Percentiles rank a stretch among this genome's conserved stretches.
phyloP scores from a whole-genome alignment of 441 rosid species.

The Euphorbia schlechtendalii region DNA sequence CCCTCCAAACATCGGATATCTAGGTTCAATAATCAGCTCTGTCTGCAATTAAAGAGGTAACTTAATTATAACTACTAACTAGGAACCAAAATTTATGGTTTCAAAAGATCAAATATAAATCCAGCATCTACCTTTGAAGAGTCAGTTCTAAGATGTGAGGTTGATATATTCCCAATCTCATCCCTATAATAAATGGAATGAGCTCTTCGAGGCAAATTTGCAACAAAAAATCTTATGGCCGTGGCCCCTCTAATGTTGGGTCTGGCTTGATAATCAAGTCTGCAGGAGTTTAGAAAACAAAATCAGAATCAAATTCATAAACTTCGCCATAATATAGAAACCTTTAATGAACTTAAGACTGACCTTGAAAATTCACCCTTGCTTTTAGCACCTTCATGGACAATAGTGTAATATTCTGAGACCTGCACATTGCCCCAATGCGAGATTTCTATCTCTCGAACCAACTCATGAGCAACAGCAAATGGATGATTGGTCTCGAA shows the following conservation, averaged over 20 bases:
- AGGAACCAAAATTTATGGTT: background rate
- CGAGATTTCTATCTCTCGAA: slow-evolving; percentile 86
- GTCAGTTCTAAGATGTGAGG: slow-evolving; percentile 74
- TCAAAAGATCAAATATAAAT: background rate
- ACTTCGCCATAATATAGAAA: background rate
- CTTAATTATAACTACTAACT: slow-evolving; percentile 13
- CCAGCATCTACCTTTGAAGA: slow-evolving; percentile 56
- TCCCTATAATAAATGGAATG: slow-evolving; percentile 91
- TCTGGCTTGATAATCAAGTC: slow-evolving; percentile 85
- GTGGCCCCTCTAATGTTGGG: slow-evolving; percentile 60
- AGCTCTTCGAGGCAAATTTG: slow-evolving; percentile 82
- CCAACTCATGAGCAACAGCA: slow-evolving; percentile 68
- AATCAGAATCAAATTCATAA: slow-evolving; percentile 15
- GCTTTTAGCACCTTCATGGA: slow-evolving; percentile 74
- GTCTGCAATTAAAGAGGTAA: slow-evolving; percentile 50
- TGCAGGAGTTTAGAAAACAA: slow-evolving; percentile 26
- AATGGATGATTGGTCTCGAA: slow-evolving; percentile 85
- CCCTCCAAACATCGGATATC: slow-evolving; percentile 95
- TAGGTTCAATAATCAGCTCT: slow-evolving; percentile 76
- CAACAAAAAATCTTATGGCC: slow-evolving; percentile 65
- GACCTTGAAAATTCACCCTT: slow-evolving; percentile 95
- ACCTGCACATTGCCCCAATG: slow-evolving; percentile 95
- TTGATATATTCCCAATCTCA: slow-evolving; percentile 96
- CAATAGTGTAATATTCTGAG: slow-evolving; percentile 69
- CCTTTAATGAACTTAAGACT: background rate